Evolutionary conservation across 1,284 basidiomycete species (phyloP), one percentile per base, ranked within the genome.

Genomic region (Ceratobasidium sp.): DNA sequence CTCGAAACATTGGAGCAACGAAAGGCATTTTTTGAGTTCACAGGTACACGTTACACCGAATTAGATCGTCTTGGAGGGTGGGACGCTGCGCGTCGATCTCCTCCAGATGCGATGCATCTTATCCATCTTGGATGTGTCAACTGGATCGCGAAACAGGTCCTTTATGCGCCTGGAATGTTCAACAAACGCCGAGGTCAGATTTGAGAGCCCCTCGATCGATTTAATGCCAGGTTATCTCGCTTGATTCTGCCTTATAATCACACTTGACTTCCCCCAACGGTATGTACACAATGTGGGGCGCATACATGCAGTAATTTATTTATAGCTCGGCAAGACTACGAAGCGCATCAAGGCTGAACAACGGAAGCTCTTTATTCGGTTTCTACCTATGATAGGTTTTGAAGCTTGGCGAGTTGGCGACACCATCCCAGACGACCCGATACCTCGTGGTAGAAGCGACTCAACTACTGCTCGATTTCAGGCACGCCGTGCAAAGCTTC

Each of bases 101-200:
- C 66, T 0, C 66, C 44, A 4, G 66, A 71, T 57, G 29, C 66
- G 24, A 71, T 71, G 66, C 66, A 71, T n/a, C 31, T 71, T 14
- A 19, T 71, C 17, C 47, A 71, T 48, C 66, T 57, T 4, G 54
- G 66, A 1, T 33, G 41, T 17, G 47, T 71, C 53, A 71, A 71
- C 33, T 71, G 66, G 66, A 71, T 71, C 31, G 41, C 47, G 6
- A 57, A 71, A 44, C 66, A 71, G 17, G 17, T 71, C 8, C 54
- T 71, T 11, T 7, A 47, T 48, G 53, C 2, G 0, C 66, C 66
- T 59, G 66, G 54, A 8, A 71, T 71, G 66, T 41, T 71, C 29
- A 31, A 29, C 24, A 57, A 33, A 27, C 53, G 51, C 4, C 27
- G 48, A 3, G 14, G 14, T 2, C 9, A 27, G 5, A 17, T 51